Evolutionary conservation across 768 basidiomycete genomes (phyloP), one percentile per base, ranked within the genome.

Genomic region (Cubamyces sp.): DNA sequence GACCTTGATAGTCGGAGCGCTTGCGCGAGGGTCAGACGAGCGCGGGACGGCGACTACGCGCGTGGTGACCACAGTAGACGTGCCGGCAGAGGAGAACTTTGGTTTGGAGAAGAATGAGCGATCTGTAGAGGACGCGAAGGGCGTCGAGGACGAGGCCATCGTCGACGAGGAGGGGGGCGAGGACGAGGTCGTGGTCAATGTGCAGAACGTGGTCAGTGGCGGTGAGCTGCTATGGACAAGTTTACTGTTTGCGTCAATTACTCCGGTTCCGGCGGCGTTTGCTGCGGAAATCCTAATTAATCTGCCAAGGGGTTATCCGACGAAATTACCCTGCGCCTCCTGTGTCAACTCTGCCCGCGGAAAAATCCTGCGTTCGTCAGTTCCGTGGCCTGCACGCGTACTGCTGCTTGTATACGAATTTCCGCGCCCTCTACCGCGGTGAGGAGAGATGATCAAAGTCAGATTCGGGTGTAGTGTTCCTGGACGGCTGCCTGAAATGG

Each of bases 51-150:
- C 26, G 45, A 74, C 73, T 43, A 74, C 65, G 46, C 74, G 74
- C 52, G 68, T 74, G 34, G 68, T 72, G 41, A 75, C 72, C 21
- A 68, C 66, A 11, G 64, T 62, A 16, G 70, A 66, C 15, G 67
- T 66, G 47, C 55, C 61, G 7, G 62, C 41, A 40, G 65, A 64
- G 18, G 68, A n/a, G 46, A 63, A 42, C 60, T 65, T 69, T 5
- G 72, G 56, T 55, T 73, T 73, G 48, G 75, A 71, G 65, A 75
- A 75, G 69, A 75, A 75, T 19, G 63, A 68, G 57, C 68, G 72
- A 56, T 68, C 68, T 42, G 69, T 60, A 40, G 64, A 56, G 43
- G 69, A 56, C 19, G 63, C 60, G 65, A 59, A 37, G 30, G 62
- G 41, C 47, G 53, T 49, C 46, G 62, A 51, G 63, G 63, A 60